Evolutionary conservation across 1,139 yeast species (phyloP).

Genomic region (Yamadazyma taylorii): DNA sequence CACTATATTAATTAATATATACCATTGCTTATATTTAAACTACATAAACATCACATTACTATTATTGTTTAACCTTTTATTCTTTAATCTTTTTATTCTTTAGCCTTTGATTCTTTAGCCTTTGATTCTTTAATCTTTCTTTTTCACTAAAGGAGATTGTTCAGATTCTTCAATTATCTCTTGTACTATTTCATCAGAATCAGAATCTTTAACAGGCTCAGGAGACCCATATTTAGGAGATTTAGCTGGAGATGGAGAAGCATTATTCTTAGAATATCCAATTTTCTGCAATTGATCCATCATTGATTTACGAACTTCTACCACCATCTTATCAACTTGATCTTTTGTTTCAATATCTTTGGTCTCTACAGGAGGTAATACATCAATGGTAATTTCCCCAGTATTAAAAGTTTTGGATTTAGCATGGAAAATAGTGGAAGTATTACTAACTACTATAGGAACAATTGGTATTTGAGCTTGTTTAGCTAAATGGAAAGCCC

Average conservation of each 20-base stretch:
- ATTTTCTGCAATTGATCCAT: conserved; percentile 26
- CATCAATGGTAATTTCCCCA: conserved; percentile 65
- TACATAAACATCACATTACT: no score
- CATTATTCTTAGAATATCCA: conserved; percentile 32
- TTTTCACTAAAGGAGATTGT: conserved; percentile 21
- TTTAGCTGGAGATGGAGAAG: conserved; percentile 4
- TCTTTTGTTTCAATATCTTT: conserved; percentile 53
- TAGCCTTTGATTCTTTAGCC: not conserved
- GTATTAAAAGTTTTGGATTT: conserved; percentile 53
- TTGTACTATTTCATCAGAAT: conserved; percentile 17
- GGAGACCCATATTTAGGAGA: conserved; percentile 11
- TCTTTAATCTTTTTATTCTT: conserved; percentile 8
- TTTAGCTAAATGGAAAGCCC: conserved; percentile 95
- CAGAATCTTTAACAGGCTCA: conserved; percentile 10
- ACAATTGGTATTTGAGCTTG: conserved; percentile 88
- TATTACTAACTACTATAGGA: conserved; percentile 85
- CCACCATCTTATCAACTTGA: conserved; percentile 53
- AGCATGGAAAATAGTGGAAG: conserved; percentile 69
- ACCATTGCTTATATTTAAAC: no score
- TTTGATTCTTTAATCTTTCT: conserved; percentile 2
- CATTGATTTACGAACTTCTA: conserved; percentile 37
- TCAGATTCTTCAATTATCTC: conserved; percentile 20
- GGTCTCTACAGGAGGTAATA: conserved; percentile 67
- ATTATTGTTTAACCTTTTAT: conserved; percentile 1
- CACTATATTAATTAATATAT: no score